Evolutionary conservation across 1,284 basidiomycete species (phyloP), one percentile per base, ranked within the genome.

Genomic region (Chondrostereum purpureum): DNA sequence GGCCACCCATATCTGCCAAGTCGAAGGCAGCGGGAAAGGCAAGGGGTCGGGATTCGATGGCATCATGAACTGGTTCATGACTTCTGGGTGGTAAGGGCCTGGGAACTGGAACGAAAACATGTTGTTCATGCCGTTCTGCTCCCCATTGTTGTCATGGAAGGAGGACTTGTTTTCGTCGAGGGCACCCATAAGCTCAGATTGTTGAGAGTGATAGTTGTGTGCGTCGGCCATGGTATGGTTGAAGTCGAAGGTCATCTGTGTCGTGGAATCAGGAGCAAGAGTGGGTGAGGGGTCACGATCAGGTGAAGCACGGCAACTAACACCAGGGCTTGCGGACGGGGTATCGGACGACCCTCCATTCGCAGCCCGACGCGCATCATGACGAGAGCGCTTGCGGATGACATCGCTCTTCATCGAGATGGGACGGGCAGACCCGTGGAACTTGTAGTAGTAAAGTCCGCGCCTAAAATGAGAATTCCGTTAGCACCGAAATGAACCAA

Each of bases 351-450:
- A n/a, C 5, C 56, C 58, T 18, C 67, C 69, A 50, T 66, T 66
- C 16, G 68, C 69, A 47, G 63, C 55, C 21, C 80, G 73, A 21
- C 81, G 74, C 14, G 80, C 78, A 48, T 88, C 84, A 54, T 87
- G 83, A 3, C 86, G 72, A 2, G 86, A 85, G 31, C 86, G 81
- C 57, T 88, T 89, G 53, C 86, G 82, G 54, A 89, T 87, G 39
- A 88, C 79, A 53, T 89, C 86, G 8, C 84, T 88, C 61, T 89
- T 89, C 87, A 89, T 89, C 13, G 83, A 86, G 54, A 89, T 87
- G 4, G 87, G 86, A 35, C 87, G 80, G 3, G 83, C 78, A 21
- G 84, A 81, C 19, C 86, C 86, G 59, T 89, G 87, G 10, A 89
- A 66, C 62, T 89, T 89, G 66, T 86, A 88, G 59, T 72, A 74